Percentiles rank a stretch among this genome's conserved stretches.
Evolutionary conservation across 345 rosid species (phyloP).

Genomic region (Anacardium occidentale): DNA sequence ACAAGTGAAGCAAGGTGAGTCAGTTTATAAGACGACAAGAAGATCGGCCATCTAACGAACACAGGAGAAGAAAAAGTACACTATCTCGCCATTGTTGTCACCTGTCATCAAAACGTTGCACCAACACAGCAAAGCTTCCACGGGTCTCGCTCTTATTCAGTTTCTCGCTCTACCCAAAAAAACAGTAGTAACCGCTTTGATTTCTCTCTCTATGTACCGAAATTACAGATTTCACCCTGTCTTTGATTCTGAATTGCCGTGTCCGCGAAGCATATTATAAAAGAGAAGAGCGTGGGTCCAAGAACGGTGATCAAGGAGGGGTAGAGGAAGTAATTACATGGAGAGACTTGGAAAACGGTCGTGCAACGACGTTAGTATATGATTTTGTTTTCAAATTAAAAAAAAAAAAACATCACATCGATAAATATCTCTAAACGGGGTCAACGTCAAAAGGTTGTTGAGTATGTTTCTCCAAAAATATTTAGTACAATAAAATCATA

Average conservation of each 20-base stretch:
- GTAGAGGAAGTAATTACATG: constrained; percentile 5
- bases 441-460: too few species aligned
- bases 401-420: too few species aligned
- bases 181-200: neutral
- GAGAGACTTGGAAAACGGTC: too few species aligned
- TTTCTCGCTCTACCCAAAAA: constrained; percentile 23
- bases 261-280: too few species aligned
- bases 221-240: constrained; percentile 14
- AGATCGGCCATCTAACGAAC: constrained; percentile 2
- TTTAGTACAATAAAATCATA: too few species aligned
- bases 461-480: too few species aligned
- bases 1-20: constrained; percentile 7
- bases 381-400: too few species aligned
- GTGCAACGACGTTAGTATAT: too few species aligned
- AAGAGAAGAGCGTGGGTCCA: neutral
- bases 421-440: too few species aligned
- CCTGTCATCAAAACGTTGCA: constrained; percentile 55
- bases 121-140: constrained; percentile 35
- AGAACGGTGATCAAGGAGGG: neutral
- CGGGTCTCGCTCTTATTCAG: constrained; percentile 39
- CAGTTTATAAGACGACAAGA: neutral
- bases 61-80: neutral
- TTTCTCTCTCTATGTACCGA: neutral
- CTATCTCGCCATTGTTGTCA: constrained; percentile 44
- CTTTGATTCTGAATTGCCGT: neutral